Evolutionary conservation across 2,329 filamentous ascomycete genomes (phyloP).

Genomic region (Aspergillus caelatus): DNA sequence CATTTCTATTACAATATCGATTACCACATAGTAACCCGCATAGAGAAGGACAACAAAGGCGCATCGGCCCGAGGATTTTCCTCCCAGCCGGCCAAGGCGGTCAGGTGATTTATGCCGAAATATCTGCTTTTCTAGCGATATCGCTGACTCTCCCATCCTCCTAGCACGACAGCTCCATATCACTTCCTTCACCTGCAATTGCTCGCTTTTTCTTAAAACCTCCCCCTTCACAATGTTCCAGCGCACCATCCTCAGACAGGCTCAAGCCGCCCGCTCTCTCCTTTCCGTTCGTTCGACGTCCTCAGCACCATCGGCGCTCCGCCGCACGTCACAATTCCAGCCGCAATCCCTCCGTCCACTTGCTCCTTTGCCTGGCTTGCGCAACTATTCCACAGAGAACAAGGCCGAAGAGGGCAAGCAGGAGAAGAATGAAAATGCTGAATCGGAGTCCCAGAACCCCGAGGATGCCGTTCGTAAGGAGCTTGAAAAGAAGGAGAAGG

Average conservation of each 20-base stretch:
- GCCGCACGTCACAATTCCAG: conserved; percentile 38
- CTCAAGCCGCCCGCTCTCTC: conserved; percentile 40
- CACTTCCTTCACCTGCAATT: conserved; percentile 1
- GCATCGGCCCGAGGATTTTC: conserved; percentile 2
- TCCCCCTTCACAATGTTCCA: conserved; percentile 42
- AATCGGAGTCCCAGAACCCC: conserved; percentile 39
- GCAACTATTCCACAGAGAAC: conserved; percentile 50
- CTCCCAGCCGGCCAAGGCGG: neutral
- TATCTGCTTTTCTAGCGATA: conserved; percentile 4
- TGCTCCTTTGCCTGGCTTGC: conserved; percentile 35
- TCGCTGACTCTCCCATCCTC: neutral
- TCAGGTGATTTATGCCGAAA: conserved; percentile 3
- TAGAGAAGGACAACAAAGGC: no score
- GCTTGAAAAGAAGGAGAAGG: conserved; percentile 71
- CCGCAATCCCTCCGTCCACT: conserved; percentile 36
- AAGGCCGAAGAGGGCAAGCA: conserved; percentile 37
- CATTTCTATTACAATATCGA: neutral
- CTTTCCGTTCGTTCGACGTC: conserved; percentile 37
- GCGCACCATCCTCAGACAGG: conserved; percentile 46
- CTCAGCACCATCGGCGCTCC: conserved; percentile 35
- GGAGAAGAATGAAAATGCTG: conserved; percentile 48
- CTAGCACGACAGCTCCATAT: neutral
- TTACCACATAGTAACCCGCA: neutral
- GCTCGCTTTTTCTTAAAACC: conserved; percentile 6
- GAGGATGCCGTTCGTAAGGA: conserved; percentile 63